phyloP scores from a whole-genome alignment of 768 basidiomycete genomes.

The Coprinopsis strossmayeri region DNA sequence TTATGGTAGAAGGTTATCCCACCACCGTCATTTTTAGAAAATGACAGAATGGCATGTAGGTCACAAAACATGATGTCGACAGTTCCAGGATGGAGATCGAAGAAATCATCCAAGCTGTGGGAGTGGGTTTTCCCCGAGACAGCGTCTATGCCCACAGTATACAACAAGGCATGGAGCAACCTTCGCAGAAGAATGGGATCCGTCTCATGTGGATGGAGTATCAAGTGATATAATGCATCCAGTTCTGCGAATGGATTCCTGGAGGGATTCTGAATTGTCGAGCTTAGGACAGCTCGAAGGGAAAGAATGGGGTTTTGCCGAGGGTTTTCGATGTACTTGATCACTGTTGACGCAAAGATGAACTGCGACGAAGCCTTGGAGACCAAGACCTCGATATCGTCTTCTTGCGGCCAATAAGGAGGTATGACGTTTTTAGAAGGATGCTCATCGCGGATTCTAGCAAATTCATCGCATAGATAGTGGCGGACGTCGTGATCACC shows the following conservation, averaged over 20 bases:
- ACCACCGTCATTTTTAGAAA: neutral
- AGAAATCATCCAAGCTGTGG: too few species aligned
- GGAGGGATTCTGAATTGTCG: neutral
- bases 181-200: too few species aligned
- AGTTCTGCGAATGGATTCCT: constrained; percentile 4
- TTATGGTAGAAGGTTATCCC: neutral
- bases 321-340: constrained; percentile 7
- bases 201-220: too few species aligned
- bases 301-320: neutral
- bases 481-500: neutral
- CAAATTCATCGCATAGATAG: neutral
- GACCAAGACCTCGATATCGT: constrained; percentile 1
- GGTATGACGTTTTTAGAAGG: neutral
- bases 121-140: too few species aligned
- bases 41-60: neutral
- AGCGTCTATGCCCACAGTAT: too few species aligned
- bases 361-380: constrained; percentile 4
- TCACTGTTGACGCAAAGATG: constrained; percentile 5
- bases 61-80: neutral
- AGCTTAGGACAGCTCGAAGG: neutral
- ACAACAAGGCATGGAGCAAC: too few species aligned
- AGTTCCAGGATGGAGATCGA: neutral
- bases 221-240: constrained; percentile 2
- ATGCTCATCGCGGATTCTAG: neutral
- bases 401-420: constrained; percentile 1